Percentiles rank a stretch among this genome's conserved stretches.
These are phyloP conservation scores for Acanthamoeba lenticulata DNA, from an alignment of 208 protist genomes.

Conservation along the genomic window DNA sequence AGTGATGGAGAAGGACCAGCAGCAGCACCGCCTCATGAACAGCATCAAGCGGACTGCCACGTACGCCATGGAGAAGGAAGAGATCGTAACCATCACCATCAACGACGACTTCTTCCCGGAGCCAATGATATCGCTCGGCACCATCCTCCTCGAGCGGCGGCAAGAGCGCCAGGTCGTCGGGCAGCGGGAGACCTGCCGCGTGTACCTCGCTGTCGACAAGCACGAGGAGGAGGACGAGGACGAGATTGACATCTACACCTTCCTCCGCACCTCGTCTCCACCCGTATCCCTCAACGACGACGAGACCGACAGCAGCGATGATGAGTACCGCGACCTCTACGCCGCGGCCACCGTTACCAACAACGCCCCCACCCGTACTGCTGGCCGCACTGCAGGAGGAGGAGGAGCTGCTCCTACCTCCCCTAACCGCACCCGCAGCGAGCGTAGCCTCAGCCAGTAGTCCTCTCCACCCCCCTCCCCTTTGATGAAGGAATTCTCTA, in stretches of 20 bases:
- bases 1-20: constrained; percentile 20
- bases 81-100: constrained; percentile 13
- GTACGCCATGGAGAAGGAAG: constrained; percentile 1
- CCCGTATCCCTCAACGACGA: constrained; percentile 15
- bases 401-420: too few relatives aligned
- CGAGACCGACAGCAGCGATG: constrained; percentile 21
- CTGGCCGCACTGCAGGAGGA: too few relatives aligned
- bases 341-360: background rate
- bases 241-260: constrained; percentile 54
- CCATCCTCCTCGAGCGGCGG: background rate
- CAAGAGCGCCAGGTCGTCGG: constrained; percentile 7
- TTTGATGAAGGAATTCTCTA: too few relatives aligned
- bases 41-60: constrained; percentile 20
- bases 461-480: too few relatives aligned
- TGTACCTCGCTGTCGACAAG: constrained; percentile 25
- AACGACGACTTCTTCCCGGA: constrained; percentile 39
- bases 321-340: constrained; percentile 17
- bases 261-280: background rate
- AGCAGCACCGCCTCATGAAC: constrained; percentile 25
- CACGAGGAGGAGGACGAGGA: constrained; percentile 36
- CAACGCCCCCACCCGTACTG: background rate
- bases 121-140: constrained; percentile 10
- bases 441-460: background rate
- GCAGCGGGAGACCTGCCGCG: constrained; percentile 22
- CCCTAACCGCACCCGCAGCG: background rate